phyloP scores from a whole-genome alignment of 805 yeast species.

The Sungouiella blattae region DNA sequence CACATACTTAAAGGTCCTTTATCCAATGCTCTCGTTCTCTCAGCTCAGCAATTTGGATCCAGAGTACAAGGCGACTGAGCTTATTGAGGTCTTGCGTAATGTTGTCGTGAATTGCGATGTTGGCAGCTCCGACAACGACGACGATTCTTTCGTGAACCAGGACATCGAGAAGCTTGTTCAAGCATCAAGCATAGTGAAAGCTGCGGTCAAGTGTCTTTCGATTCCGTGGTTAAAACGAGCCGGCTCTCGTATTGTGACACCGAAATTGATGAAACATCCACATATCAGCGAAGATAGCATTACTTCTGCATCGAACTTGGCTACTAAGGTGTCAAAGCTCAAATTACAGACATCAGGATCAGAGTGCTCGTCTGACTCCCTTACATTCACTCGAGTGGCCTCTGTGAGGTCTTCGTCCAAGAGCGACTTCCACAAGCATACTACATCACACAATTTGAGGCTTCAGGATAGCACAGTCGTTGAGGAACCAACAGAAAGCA shows the following conservation, averaged over 20 bases:
- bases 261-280: not conserved
- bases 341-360: slow-evolving; percentile 2
- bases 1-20: slow-evolving; percentile 64
- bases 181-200: slow-evolving; percentile 19
- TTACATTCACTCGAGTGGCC: slow-evolving; percentile 17
- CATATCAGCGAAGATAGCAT: slow-evolving; percentile 13
- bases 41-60: slow-evolving; percentile 49
- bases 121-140: not conserved
- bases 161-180: not conserved
- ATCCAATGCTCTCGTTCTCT: slow-evolving; percentile 66
- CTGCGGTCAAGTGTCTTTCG: slow-evolving; percentile 32
- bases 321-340: slow-evolving; percentile 1
- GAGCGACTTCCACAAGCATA: slow-evolving; percentile 34
- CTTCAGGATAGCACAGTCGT: not conserved
- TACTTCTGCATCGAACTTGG: slow-evolving; percentile 7
- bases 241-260: not conserved
- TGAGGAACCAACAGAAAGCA: not conserved
- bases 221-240: slow-evolving; percentile 31
- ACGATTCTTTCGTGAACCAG: not conserved
- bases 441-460: slow-evolving; percentile 30
- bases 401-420: slow-evolving; percentile 33
- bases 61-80: slow-evolving; percentile 55
- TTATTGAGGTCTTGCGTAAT: slow-evolving; percentile 49
- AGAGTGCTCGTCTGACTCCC: slow-evolving; percentile 10
- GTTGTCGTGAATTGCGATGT: slow-evolving; percentile 32